phyloP scores from a whole-genome alignment of 2,329 filamentous ascomycete genomes.

The Kalmusia sp. region DNA sequence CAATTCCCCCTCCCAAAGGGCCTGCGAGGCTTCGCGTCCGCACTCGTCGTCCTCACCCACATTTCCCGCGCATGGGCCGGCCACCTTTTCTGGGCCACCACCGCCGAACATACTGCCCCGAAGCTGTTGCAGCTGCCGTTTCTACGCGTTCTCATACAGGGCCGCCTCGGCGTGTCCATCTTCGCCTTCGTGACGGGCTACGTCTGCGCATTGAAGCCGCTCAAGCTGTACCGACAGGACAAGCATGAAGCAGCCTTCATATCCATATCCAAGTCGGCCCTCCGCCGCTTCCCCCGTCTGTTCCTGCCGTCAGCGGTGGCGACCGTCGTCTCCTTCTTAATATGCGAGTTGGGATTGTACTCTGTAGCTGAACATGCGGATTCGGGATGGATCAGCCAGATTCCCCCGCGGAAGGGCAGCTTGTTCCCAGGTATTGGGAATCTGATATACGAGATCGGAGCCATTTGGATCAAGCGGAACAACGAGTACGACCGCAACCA shows the following conservation, averaged over 20 bases:
- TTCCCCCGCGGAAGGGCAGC: slow-evolving; percentile 9
- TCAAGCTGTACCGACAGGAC: slow-evolving; percentile 15
- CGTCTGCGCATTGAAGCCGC: slow-evolving; percentile 15
- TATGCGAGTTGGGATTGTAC: slow-evolving; percentile 13
- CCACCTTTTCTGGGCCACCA: slow-evolving; percentile 12
- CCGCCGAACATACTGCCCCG: slow-evolving; percentile 3
- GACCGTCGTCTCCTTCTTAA: slow-evolving; percentile 8
- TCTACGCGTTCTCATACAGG: slow-evolving; percentile 9
- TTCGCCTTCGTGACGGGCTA: slow-evolving; percentile 17
- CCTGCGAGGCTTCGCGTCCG: slow-evolving; percentile 14
- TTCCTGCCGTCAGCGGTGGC: slow-evolving; percentile 11
- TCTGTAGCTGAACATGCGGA: slow-evolving; percentile 13
- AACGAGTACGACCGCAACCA: slow-evolving; percentile 15
- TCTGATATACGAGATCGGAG: slow-evolving; percentile 8
- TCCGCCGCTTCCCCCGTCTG: slow-evolving; percentile 14
- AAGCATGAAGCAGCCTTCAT: slow-evolving; percentile 15
- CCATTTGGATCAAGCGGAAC: slow-evolving; percentile 13
- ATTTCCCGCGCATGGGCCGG: slow-evolving; percentile 12
- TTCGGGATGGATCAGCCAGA: slow-evolving; percentile 10
- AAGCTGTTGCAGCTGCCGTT: slow-evolving; percentile 10
- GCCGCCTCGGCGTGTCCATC: slow-evolving; percentile 15
- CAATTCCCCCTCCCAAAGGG: background rate
- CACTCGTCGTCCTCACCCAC: slow-evolving; percentile 14
- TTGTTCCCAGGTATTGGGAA: slow-evolving; percentile 6
- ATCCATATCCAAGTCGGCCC: slow-evolving; percentile 13